A percentile compares a stretch with the other conserved stretches of the same genome.
Conservation (phyloP, 208 protist species). For the Trypanosoma conorhini region DNA sequence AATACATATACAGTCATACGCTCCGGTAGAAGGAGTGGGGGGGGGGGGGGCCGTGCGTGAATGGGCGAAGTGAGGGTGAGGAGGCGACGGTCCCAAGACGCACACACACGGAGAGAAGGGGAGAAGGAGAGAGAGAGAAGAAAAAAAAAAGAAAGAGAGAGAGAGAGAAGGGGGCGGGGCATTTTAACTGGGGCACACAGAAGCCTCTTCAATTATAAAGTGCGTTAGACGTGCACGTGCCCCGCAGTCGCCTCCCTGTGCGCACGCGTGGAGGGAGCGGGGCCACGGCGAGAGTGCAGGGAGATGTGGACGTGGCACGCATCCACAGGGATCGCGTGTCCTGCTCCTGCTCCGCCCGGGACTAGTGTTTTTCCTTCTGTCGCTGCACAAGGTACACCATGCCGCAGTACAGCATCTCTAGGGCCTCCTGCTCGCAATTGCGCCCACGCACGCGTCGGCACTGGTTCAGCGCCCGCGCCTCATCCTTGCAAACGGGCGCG, state of each 20-base stretch:
- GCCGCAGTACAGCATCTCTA: conserved; percentile 84
- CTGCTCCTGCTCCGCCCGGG: not conserved
- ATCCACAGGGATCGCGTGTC: not conserved
- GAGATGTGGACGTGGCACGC: not conserved
- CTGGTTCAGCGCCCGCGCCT: conserved; percentile 45
- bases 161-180: not conserved
- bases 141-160: not conserved
- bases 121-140: not conserved
- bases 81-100: not conserved
- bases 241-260: not conserved
- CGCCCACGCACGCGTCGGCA: conserved; percentile 50
- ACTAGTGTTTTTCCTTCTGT: conserved; percentile 19
- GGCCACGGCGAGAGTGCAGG: not conserved
- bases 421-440: conserved; percentile 79
- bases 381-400: conserved; percentile 80
- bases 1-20: not conserved
- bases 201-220: not conserved
- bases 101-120: not conserved
- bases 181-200: not conserved
- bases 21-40: not conserved
- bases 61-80: not conserved
- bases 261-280: not conserved
- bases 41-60: not conserved
- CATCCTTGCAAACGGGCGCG: conserved; percentile 65
- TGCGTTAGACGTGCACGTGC: not conserved